Base-by-base conservation (phyloP, 305 asterid genomes). In the Plantago coronopus region DNA sequence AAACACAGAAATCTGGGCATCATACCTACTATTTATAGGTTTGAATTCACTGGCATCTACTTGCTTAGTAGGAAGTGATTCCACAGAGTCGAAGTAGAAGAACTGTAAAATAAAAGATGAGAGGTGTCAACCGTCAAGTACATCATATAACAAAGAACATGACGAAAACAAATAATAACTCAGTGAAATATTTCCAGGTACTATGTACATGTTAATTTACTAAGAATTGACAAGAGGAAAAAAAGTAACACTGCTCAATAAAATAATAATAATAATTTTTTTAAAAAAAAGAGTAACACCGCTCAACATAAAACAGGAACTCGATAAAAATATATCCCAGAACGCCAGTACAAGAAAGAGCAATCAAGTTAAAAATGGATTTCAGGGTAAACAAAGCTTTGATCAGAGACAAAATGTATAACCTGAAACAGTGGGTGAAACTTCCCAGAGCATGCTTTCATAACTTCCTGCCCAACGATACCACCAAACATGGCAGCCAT, bases 401-500 rank as follows among this genome's bases (percentile, higher is more conserved):
- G 34, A 27, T 10, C 57, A 53, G 18, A 62, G 9, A 57, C 11
- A 17, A 61, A n/a, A 51, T 20, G 5, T 43, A 8, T 64, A 25
- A 91, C 98, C 96, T 91, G 98, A 50, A 79, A 83, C 48, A 91
- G 95, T 4, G 98, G 98, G 79, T 91, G 96, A 66, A 91, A 91
- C 78, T 91, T 91, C 68, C 96, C 96, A 65, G 98, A 86, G 83
- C 98, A 91, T 42, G 98, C 98, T 83, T 91, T 91, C 76, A 91
- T 65, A 73, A 91, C 91, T 77, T 90, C 97, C 83, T 90, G 97
- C 40, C 96, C 97, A 47, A 90, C 95, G 65, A 90, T 78, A 69
- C 98, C 98, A 64, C 98, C 98, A 74, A 88, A 91, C 87, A 91
- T 91, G 75, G 95, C 98, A 71, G 98, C 96, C 96, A 91, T 84